Base-by-base conservation (phyloP, 164 flowering plant genomes). In the Kalanchoe fedtschenkoi region DNA sequence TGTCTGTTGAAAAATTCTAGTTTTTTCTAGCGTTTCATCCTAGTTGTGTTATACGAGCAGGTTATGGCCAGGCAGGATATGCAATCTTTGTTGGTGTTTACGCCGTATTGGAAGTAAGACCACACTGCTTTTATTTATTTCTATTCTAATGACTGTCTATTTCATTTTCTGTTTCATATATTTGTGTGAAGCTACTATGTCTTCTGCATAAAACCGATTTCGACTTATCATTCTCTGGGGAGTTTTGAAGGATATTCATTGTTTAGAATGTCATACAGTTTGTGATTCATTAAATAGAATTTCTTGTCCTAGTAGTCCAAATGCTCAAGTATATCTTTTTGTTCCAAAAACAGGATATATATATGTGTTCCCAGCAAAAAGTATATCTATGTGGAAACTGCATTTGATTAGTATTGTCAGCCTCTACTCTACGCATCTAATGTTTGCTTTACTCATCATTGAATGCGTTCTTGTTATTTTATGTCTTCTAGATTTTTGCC, bases 31-130 rank as follows among this genome's bases (percentile, higher is more conserved):
- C 24, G 32, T 11, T 16, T 51, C 24, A 51, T 44, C 7, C 15
- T 35, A 30, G 5, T 37, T 15, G 22, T 11, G 34, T n/a, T 60
- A 26, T 24, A 38, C 57, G 57, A 41, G 60, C 88, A 93, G 98
- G 91, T 66, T 88, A 90, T 80, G 99, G 99, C 21, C 79, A 92
- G 19, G 91, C 92, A 54, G 99, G 99, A 66, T 93, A 93, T 85
- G 99, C 96, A 54, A 69, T 93, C 65, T 93, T 93, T 74, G 87
- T 90, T 2, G 91, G 83, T 19, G 95, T 83, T 68, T 93, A 90
- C 77, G 99, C 97, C 29, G 97, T 95, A 67, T 44, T 89, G 66
- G 97, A 89, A 75, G 97, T 86, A 81, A 51, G 73, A 59, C 28
- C 33, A 34, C 62, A 29, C 19, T 47, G 53, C 61, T 54, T 47